Base-by-base conservation (phyloP, 1,139 yeast species). In the Suhomyces guaymorum region DNA sequence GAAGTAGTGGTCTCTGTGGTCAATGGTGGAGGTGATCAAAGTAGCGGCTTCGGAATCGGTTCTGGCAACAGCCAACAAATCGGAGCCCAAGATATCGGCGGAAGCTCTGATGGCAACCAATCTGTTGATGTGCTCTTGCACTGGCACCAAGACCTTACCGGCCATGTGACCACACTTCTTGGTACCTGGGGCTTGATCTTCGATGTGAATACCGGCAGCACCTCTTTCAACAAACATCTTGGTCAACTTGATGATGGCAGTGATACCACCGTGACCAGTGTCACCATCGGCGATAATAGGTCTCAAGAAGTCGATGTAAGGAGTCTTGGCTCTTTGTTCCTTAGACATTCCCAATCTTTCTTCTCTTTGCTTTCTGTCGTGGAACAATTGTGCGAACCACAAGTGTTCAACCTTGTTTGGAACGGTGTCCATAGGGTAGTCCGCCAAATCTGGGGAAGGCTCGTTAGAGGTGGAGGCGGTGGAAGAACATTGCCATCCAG, bases 151-250 rank as follows among this genome's bases (percentile, higher is more conserved):
- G 42, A 94, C 97, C 69, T 94, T 89, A 54, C 98, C 98, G 49
- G 96, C 97, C 96, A 90, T 88, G 65, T 83, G 90, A 47, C 97
- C 97, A 73, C 97, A 90, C 71, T 92, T 92, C 67, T 90, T 90
- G 59, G 97, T 90, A 58, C 97, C 97, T 38, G 97, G 96, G 42
- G 97, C 96, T 73, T 92, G 97, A 68, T 90, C 97, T 70, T 90
- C 98, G 61, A 90, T 88, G 64, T 90, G 98, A 55, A 90, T 89
- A 61, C 97, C 97, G 41, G 97, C 97, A 37, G 97, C 98, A 66
- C 97, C 97, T 57, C 95, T 83, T 73, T 92, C 97, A 53, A 92
- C 88, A 61, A 90, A 92, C 81, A 92, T 73, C 73, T 92, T 92
- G 59, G 97, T 89, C 63, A 90, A 80, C 70, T 90, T 90, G 71